Conservation (phyloP, 108 stramenopile species). For the Stephanodiscus minutulus region DNA sequence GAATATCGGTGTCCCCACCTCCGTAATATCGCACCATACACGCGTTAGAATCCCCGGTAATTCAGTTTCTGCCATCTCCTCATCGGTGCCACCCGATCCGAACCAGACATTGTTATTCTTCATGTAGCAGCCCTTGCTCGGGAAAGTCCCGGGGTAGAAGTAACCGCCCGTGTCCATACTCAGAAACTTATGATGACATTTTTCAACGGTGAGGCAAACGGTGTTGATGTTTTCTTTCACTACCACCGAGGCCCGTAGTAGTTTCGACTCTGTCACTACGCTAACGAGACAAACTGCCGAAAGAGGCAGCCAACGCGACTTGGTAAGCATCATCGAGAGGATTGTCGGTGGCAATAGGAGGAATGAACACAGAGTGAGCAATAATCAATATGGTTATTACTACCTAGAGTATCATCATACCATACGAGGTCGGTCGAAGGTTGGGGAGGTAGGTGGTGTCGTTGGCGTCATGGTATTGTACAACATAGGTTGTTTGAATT, state of each 20-base stretch:
- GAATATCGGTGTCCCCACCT: neutral
- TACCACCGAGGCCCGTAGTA: neutral
- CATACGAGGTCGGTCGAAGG: too few species aligned
- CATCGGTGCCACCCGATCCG: slow-evolving; percentile 11
- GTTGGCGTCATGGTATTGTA: too few species aligned
- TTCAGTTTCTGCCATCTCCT: neutral
- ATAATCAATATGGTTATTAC: too few species aligned
- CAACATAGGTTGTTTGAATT: too few species aligned
- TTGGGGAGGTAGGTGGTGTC: too few species aligned
- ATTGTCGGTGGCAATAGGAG: too few species aligned
- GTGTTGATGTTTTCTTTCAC: neutral
- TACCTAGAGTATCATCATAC: too few species aligned
- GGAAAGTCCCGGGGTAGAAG: neutral
- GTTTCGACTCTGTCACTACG: neutral
- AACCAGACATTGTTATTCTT: slow-evolving; percentile 3
- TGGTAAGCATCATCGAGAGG: too few species aligned
- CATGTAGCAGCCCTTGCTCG: slow-evolving; percentile 17
- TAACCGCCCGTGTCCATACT: slow-evolving; percentile 3
- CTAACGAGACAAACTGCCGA: neutral
- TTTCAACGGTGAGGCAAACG: slow-evolving; percentile 4
- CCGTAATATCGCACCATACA: slow-evolving; percentile 10
- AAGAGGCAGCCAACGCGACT: too few species aligned
- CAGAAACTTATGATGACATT: slow-evolving; percentile 1
- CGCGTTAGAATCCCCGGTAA: slow-evolving; percentile 12
- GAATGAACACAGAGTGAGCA: too few species aligned